Evolutionary conservation across 2,329 filamentous ascomycete species (phyloP), one percentile per base, ranked within the genome.

Genomic region (Aspergillus pseudoglaucus): DNA sequence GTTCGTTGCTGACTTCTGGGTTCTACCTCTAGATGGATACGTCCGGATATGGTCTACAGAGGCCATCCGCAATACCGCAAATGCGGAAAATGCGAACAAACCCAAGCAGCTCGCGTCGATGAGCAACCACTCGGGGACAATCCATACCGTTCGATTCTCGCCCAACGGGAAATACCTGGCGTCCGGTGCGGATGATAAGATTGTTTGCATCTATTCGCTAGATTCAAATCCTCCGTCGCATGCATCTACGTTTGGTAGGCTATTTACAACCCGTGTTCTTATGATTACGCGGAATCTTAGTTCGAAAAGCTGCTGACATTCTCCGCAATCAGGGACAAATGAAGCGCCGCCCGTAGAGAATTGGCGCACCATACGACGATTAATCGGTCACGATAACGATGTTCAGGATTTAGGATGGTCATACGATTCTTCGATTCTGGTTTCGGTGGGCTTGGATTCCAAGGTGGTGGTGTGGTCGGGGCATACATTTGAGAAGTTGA

Each of bases 401-500:
- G 90, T 98, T 4, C 93, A 98, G 70, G 94, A 98, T 72, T 75
- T 98, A 49, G 93, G 90, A 25, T 98, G 93, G 93, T 95, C 93
- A 17, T 85, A 85, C 64, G 93, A 98, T 73, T 95, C 90, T 25
- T 96, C 91, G 1, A 88, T 98, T 47, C 75, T 98, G 52, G 90
- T 97, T 4, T 97, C 93, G 0, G 93, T 98, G 22, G 94, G 93
- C 1, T 74, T 98, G 57, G 93, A 98, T 70, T 97, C 93, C 39
- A 98, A 98, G 71, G 86, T 98, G 12, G 93, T 98, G 8, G 87
- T 98, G 18, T 98, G 93, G 93, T 97, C 91, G 1, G 94, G 93
- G 1, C 87, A 94, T 69, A 97, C 90, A 0, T 98, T 98, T 59
- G 93, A 98, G 73, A 97, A 95, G 73, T 79, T 98, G 56, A 97